Conservation (phyloP, 345 rosid genomes). For the Eucalyptus victrix region DNA sequence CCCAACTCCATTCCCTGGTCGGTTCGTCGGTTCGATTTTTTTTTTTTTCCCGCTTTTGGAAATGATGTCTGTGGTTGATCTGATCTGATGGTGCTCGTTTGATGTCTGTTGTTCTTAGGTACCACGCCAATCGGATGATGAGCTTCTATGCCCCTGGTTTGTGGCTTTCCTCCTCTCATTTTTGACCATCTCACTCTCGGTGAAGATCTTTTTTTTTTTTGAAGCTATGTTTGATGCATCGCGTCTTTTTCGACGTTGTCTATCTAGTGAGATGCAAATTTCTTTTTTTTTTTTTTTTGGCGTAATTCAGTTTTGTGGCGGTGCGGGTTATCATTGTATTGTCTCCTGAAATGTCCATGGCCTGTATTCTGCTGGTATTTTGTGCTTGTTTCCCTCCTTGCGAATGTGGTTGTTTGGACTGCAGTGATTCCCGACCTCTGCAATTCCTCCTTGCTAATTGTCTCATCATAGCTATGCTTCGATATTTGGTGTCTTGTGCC, state of each 20-base stretch:
- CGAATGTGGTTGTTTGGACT: not conserved
- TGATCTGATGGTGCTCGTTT: not conserved
- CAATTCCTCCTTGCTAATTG: not conserved
- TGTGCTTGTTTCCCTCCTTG: not conserved
- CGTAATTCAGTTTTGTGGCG: not conserved
- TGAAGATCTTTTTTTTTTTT: not conserved
- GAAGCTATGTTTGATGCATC: not conserved
- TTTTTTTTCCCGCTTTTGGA: not conserved
- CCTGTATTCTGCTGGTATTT: not conserved
- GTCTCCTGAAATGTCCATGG: not conserved
- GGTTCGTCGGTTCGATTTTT: not conserved
- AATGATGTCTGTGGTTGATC: not conserved
- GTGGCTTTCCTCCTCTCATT: conserved; percentile 1
- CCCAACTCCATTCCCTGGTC: conserved; percentile 67
- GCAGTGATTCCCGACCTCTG: not conserved
- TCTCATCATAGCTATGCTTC: not conserved
- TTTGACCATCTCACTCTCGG: not conserved
- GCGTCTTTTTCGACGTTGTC: not conserved
- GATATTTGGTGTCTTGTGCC: not conserved
- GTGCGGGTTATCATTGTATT: not conserved
- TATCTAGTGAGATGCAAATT: not conserved
- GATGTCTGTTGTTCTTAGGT: conserved; percentile 26
- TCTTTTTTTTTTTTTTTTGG: not conserved
- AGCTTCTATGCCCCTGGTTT: conserved; percentile 97
- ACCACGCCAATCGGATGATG: conserved; percentile 93